Evolutionary conservation across 73 alveolate genomes (phyloP), one percentile per base, ranked within the genome.

Genomic region (Effrenium voratum): DNA sequence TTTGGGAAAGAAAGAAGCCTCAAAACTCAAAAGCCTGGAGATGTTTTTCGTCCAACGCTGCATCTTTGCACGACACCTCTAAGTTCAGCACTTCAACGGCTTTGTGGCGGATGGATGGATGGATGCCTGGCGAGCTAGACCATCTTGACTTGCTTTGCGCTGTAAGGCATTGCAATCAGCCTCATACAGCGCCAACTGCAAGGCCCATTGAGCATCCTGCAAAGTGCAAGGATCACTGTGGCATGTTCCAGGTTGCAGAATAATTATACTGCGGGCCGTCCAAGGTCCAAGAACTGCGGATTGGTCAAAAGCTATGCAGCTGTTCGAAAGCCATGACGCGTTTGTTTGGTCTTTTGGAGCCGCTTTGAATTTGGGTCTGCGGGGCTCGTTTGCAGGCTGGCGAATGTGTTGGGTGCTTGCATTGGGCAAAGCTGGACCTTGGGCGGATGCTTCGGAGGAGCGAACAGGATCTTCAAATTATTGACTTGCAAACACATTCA

Each of bases 101-200:
- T 87, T 87, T 63, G 95, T 87, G n/a, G 95, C 63, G 36, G 95
- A 45, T 15, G 95, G 95, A 63, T 87, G 95, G 49, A 87, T 87
- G 12, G 95, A 87, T 30, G 95, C 95, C 95, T 87, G 34, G 34
- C n/a, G 24, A 32, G 28, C 28, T 6, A 28, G 5, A 6, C 84
- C 49, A 8, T 34, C 32, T 68, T 12, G 34, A 19, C 41, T 12
- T 2, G 10, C 49, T 5, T 12, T 30, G 34, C 75, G 4, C 3
- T 6, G 38, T 32, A 38, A 24, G 75, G 75, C 34, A 4, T 5
- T 43, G 40, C 41, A 13, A 0, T 5, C 91, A 8, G 95, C 95
- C 95, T 87, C 95, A 49, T 87, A 87, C 40, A 87, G 95, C 45
- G 95, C 95, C 38, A 87, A 85, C 95, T 87, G 66, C 95, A 87